phyloP scores from a whole-genome alignment of 805 yeast species.

The Lipomyces chichibuensis region DNA sequence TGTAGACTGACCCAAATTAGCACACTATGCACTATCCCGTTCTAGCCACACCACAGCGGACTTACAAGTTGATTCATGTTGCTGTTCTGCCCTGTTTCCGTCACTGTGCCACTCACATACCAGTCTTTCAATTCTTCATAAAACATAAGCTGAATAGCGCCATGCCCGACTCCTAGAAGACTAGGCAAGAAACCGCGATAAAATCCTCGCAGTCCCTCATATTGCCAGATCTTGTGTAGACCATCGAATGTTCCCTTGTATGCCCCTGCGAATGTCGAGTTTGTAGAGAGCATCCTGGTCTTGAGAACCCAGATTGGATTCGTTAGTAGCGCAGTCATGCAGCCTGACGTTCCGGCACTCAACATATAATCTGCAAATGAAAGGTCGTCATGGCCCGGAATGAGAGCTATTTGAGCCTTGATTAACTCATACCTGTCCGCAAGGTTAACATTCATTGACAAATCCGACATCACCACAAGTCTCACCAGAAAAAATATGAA shows the following conservation, averaged over 20 bases:
- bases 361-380: constrained; percentile 53
- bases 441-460: background rate
- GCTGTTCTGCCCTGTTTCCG: background rate
- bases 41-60: background rate
- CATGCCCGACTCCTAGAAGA: constrained; percentile 81
- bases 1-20: constrained; percentile 43
- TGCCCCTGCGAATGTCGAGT: constrained; percentile 49
- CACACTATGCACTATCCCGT: background rate
- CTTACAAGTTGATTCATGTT: background rate
- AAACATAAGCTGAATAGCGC: constrained; percentile 82
- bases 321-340: constrained; percentile 72
- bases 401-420: constrained; percentile 8
- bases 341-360: constrained; percentile 72
- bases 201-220: constrained; percentile 64
- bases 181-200: constrained; percentile 79
- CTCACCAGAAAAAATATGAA: constrained; percentile 77
- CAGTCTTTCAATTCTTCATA: constrained; percentile 72
- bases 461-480: constrained; percentile 40
- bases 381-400: constrained; percentile 37
- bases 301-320: constrained; percentile 96
- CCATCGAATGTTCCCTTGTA: constrained; percentile 66
- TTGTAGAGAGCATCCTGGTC: constrained; percentile 66
- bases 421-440: constrained; percentile 26
- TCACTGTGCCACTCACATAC: background rate
- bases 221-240: constrained; percentile 49